Evolutionary conservation across 2,329 filamentous ascomycete species (phyloP), one percentile per base, ranked within the genome.

Genomic region (Macrophomina tecta): DNA sequence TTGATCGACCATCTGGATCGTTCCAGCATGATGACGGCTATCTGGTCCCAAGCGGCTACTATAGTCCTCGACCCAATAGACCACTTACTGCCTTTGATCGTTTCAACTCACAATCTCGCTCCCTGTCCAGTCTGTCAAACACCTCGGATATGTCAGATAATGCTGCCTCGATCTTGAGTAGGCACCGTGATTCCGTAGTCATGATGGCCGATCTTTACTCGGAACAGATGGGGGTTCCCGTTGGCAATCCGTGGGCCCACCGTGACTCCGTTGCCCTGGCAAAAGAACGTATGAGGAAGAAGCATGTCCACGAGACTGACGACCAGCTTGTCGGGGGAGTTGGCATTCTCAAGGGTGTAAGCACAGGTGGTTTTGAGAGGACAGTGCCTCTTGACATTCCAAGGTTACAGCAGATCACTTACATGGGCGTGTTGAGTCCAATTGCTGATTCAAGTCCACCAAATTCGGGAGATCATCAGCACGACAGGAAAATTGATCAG

Each of bases 221-320:
- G 2, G 36, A 42, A 8, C 32, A 42, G 2, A 9, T 16, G 9
- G 34, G 45, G 28, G 32, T 46, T 9, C 36, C 58, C 4, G 14
- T 55, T 28, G 30, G 11, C 30, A 55, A 46, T 12, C 48, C 28
- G 23, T 61, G 64, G 58, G 6, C 46, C 11, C 56, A 62, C n/a
- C 65, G 65, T n/a, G 65, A 67, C 42, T 62, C 56, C n/a, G 45
- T 67, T 16, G 55, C 58, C 9, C 4, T 67, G 14, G 56, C 65
- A 12, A 67, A 58, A 16, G 65, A 67, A 5, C 55, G 65, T 14
- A 48, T 67, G 6, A 52, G 46, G n/a, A 67, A 34, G 49, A 67
- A 62, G 46, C 65, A 63, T 40, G 48, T n/a, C 11, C 9, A 40
- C 8, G 34, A 56, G 7, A 36, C 45, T 12, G 62, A 49, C 1